phyloP scores from a whole-genome alignment of 495 filamentous ascomycete species.

The Xylaria telfairii region DNA sequence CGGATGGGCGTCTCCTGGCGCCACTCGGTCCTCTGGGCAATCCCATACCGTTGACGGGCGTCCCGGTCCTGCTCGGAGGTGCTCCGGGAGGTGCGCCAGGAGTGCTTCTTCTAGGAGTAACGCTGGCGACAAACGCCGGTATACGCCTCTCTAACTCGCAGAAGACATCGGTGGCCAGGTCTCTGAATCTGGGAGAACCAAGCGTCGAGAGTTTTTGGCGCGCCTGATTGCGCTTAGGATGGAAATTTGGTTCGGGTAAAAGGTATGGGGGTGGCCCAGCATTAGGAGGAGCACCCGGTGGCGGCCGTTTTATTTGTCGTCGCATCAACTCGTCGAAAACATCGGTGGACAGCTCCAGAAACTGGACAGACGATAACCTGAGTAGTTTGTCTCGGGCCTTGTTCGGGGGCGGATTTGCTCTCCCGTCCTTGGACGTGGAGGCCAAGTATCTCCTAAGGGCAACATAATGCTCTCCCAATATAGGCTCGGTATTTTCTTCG shows the following conservation, averaged over 20 bases:
- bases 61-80: conserved; percentile 60
- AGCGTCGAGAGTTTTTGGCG: conserved; percentile 91
- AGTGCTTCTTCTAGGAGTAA: conserved; percentile 72
- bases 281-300: conserved; percentile 61
- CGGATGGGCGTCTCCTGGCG: conserved; percentile 56
- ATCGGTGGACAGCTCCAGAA: conserved; percentile 95
- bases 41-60: conserved; percentile 61
- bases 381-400: conserved; percentile 92
- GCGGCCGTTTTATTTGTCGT: conserved; percentile 67
- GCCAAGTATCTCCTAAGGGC: conserved; percentile 79
- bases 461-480: conserved; percentile 79
- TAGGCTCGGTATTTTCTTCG: conserved; percentile 55
- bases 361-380: conserved; percentile 86
- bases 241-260: conserved; percentile 83
- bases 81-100: conserved; percentile 65
- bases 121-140: conserved; percentile 74
- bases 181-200: conserved; percentile 80
- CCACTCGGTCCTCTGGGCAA: conserved; percentile 51
- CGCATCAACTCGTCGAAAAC: conserved; percentile 95
- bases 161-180: conserved; percentile 94
- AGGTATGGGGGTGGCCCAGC: conserved; percentile 69
- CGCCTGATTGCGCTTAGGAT: conserved; percentile 96
- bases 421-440: conserved; percentile 73
- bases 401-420: conserved; percentile 75
- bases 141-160: conserved; percentile 91